These are phyloP conservation scores for Tetradesmus lagerheimii DNA, from an alignment of 139 green algal species.

Conservation along the genomic window DNA sequence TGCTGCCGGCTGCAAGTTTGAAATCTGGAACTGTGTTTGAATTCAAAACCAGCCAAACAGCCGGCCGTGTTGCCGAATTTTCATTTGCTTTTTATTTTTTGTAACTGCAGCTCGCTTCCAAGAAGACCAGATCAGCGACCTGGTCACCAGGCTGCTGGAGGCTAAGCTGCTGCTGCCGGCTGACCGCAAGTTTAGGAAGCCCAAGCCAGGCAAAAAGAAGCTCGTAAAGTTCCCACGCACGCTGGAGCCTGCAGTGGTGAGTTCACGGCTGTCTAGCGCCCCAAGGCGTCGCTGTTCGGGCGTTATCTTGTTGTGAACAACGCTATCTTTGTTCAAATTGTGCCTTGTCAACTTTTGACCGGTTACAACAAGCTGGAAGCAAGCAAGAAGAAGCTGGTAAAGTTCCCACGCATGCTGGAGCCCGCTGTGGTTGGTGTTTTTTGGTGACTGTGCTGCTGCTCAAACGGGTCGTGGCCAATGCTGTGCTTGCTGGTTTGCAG, in stretches of 20 bases:
- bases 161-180: slow-evolving; percentile 54
- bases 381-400: slow-evolving; percentile 77
- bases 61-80: too few species aligned
- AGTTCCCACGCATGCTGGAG: slow-evolving; percentile 76
- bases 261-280: too few species aligned
- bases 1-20: slow-evolving; percentile 64
- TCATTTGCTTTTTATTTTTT: too few species aligned
- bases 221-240: slow-evolving; percentile 82
- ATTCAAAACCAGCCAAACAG: too few species aligned
- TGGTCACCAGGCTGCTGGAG: slow-evolving; percentile 62
- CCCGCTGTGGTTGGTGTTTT: neutral
- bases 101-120: slow-evolving; percentile 33
- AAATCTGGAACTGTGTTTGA: too few species aligned
- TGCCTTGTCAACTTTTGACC: too few species aligned
- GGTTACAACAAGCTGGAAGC: slow-evolving; percentile 46
- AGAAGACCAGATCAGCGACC: slow-evolving; percentile 50
- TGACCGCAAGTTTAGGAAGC: slow-evolving; percentile 80
- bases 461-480: too few species aligned
- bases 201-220: slow-evolving; percentile 75
- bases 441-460: neutral
- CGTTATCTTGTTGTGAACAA: too few species aligned
- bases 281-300: too few species aligned
- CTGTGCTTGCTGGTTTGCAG: too few species aligned
- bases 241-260: slow-evolving; percentile 47
- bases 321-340: too few species aligned